Conservation (phyloP, 2,329 filamentous ascomycete genomes). For the Aotearoamyces nothofagi region DNA sequence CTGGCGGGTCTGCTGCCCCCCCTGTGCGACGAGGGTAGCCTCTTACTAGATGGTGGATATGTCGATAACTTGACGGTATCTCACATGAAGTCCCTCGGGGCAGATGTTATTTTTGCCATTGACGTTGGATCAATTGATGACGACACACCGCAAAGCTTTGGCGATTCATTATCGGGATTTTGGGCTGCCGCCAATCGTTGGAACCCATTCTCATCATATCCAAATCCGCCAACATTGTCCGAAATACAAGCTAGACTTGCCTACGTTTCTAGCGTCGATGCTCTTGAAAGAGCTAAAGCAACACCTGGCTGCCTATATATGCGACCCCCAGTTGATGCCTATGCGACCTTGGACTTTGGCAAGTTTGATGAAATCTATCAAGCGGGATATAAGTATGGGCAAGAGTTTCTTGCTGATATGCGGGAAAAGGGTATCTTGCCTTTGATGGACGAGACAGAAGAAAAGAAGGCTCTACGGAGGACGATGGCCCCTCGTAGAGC, state of each 20-base stretch:
- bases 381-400: constrained; percentile 75
- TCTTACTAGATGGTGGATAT: constrained; percentile 93
- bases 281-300: constrained; percentile 81
- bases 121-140: constrained; percentile 91
- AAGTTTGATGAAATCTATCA: constrained; percentile 97
- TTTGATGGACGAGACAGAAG: constrained; percentile 55
- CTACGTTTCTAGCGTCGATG: constrained; percentile 90
- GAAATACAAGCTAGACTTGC: constrained; percentile 93
- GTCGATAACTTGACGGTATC: constrained; percentile 94
- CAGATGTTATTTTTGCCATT: constrained; percentile 87
- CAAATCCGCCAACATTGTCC: constrained; percentile 86
- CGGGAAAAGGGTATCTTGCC: constrained; percentile 64
- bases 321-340: constrained; percentile 84
- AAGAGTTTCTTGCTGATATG: constrained; percentile 62
- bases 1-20: constrained; percentile 84
- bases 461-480: constrained; percentile 60
- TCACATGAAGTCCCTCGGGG: constrained; percentile 90
- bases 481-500: constrained; percentile 69
- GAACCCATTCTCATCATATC: constrained; percentile 82
- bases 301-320: constrained; percentile 90
- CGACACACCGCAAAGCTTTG: constrained; percentile 79
- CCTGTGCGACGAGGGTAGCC: constrained; percentile 89
- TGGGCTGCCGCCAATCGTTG: constrained; percentile 94
- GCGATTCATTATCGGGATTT: constrained; percentile 84
- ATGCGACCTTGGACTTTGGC: constrained; percentile 88